Evolutionary conservation across 331 rosid species (phyloP).

Genomic region (Malus hybrid): DNA sequence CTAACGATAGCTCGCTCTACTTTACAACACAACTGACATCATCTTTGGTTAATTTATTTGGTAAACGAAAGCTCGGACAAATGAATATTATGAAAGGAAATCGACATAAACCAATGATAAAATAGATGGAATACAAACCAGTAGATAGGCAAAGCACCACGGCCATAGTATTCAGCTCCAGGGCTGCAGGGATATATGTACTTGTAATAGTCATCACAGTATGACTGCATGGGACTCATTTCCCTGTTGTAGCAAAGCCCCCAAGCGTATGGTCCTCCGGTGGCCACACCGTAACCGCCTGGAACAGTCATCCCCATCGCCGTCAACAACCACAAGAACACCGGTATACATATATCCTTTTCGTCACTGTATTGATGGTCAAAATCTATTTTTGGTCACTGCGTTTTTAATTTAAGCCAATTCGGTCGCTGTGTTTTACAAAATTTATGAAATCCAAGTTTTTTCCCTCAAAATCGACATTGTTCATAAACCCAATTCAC

Average conservation of each 20-base stretch:
- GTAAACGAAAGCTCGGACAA: background rate
- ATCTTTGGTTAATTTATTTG: background rate
- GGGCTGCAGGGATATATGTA: constrained; percentile 76
- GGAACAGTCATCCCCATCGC: constrained; percentile 18
- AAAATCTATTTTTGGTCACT: too few species aligned
- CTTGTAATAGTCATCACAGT: constrained; percentile 82
- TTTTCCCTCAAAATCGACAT: background rate
- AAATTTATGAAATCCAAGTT: background rate
- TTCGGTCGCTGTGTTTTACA: too few species aligned
- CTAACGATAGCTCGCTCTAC: background rate
- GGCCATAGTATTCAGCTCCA: constrained; percentile 84
- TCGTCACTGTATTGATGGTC: too few species aligned
- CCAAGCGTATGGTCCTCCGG: constrained; percentile 97
- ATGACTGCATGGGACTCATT: constrained; percentile 89
- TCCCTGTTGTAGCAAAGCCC: constrained; percentile 94
- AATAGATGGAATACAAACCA: constrained; percentile 41
- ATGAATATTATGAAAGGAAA: background rate
- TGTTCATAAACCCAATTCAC: background rate
- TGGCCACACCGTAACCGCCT: constrained; percentile 98
- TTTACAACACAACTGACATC: background rate
- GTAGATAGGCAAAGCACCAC: constrained; percentile 91
- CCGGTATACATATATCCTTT: background rate
- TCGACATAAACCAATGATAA: background rate
- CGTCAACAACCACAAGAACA: background rate
- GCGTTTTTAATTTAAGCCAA: too few species aligned